Base-by-base conservation (phyloP, 805 yeast species). In the Candida pini region DNA sequence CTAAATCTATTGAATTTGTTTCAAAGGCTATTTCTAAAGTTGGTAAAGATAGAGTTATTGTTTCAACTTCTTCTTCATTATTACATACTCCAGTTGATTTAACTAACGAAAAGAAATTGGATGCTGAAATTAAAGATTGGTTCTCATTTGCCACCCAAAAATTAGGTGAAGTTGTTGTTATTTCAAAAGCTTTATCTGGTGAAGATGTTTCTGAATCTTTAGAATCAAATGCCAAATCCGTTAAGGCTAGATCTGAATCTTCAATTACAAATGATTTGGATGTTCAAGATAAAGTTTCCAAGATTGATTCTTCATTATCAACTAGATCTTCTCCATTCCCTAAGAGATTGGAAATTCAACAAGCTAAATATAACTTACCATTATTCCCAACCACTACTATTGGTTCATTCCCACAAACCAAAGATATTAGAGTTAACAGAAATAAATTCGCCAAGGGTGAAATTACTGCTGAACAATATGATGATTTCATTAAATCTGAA, bases 361-460 rank as follows among this genome's bases (percentile, higher is more conserved):
- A 85, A 73, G 70, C 67, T 54, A 72, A 78, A 63, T 85, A 84
- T 76, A 84, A 92, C 76, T 76, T 92, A 66, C 98, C 99, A 54
- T 72, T 85, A 62, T 92, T 92, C 96, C 99, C 99, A 71, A 92
- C 99, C 64, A 92, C 99, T 66, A 92, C 98, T 58, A 92, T 92
- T 68, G 99, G 99, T 69, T 92, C 99, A 48, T 92, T 92, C 97
- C 99, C 99, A 58, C 99, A 92, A 78, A 92, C 99, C 68, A 87
- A 88, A 77, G 98, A 92, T 68, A 92, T 92, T 72, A 86, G 98
- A 78, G 70, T 89, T 67, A 83, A 84, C 84, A 90, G 99, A 79
- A 88, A 90, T 82, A 92, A 90, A 75, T 88, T 84, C 72, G 76
- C 84, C 68, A 92, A 92, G 81, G 99, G 99, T 67, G 83, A 86